Conservation (phyloP, 2,329 filamentous ascomycete genomes). For the Fusarium sp. region DNA sequence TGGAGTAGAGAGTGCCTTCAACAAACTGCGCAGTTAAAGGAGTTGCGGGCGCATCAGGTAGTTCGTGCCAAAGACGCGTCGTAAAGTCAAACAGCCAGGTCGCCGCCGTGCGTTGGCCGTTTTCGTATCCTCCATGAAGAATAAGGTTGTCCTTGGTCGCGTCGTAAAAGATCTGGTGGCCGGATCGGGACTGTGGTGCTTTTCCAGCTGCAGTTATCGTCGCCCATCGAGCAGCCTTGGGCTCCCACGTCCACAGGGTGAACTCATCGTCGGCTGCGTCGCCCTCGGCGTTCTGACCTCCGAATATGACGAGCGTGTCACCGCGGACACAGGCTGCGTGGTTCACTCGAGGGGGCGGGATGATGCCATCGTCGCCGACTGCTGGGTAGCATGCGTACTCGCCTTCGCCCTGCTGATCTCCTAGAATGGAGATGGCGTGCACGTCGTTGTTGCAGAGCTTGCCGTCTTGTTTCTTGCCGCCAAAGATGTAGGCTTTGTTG, state of each 20-base stretch:
- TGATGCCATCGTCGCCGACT: slow-evolving; percentile 12
- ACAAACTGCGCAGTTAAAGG: slow-evolving; percentile 29
- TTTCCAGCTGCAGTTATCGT: slow-evolving; percentile 23
- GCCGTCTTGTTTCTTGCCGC: slow-evolving; percentile 29
- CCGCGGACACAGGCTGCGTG: slow-evolving; percentile 33
- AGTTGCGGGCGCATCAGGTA: slow-evolving; percentile 18
- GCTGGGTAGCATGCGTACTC: slow-evolving; percentile 40
- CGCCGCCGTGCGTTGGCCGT: background rate
- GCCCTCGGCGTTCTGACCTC: slow-evolving; percentile 15
- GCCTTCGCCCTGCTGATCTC: background rate
- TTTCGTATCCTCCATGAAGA: slow-evolving; percentile 28
- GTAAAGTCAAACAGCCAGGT: slow-evolving; percentile 39
- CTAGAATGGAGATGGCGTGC: slow-evolving; percentile 19
- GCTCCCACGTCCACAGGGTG: slow-evolving; percentile 34
- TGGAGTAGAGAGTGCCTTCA: slow-evolving; percentile 27
- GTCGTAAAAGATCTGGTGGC: slow-evolving; percentile 32
- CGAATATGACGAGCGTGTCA: slow-evolving; percentile 25
- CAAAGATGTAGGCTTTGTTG: slow-evolving; percentile 35
- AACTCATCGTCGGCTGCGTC: slow-evolving; percentile 25
- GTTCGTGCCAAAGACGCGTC: slow-evolving; percentile 19
- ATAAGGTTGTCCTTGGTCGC: slow-evolving; percentile 24
- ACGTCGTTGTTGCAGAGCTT: slow-evolving; percentile 31
- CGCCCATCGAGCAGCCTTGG: slow-evolving; percentile 15
- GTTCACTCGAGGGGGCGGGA: slow-evolving; percentile 8
- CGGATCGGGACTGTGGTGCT: slow-evolving; percentile 5